A percentile compares a stretch with the other conserved stretches of the same genome.
Evolutionary conservation across 257 asterid genomes (phyloP).

Genomic region (Agastache rugosa): DNA sequence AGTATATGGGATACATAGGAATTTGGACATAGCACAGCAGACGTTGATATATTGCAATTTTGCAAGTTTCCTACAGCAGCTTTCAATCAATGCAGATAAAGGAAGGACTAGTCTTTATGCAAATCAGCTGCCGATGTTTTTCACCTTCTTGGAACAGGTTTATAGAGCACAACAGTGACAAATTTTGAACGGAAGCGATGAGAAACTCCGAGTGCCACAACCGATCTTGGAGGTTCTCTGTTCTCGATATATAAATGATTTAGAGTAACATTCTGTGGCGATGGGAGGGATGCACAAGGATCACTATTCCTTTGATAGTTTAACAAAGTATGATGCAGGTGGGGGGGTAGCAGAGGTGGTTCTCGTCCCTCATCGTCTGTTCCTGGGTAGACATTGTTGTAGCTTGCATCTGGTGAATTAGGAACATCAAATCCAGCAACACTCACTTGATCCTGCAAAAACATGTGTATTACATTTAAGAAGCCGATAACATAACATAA

Average conservation of each 20-base stretch:
- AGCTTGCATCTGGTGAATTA: constrained; percentile 83
- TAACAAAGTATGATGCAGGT: constrained; percentile 71
- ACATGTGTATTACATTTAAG: not conserved
- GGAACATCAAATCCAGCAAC: constrained; percentile 87
- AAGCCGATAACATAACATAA: not conserved
- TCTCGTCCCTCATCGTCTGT: constrained; percentile 80
- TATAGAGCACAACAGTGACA: constrained; percentile 87
- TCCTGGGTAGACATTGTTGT: constrained; percentile 69
- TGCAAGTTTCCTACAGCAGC: constrained; percentile 26
- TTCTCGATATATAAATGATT: constrained; percentile 91
- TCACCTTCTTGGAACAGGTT: constrained; percentile 87
- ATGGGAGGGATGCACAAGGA: constrained; percentile 52
- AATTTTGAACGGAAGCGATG: constrained; percentile 89
- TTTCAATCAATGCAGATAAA: constrained; percentile 29
- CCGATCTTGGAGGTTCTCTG: constrained; percentile 65
- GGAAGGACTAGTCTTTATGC: constrained; percentile 11
- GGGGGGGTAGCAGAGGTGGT: constrained; percentile 76
- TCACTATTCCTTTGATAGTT: constrained; percentile 57
- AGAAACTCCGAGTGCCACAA: constrained; percentile 85
- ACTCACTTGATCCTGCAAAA: constrained; percentile 68
- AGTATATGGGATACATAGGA: constrained; percentile 23
- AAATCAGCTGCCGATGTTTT: constrained; percentile 36
- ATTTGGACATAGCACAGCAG: constrained; percentile 22
- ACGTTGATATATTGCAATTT: constrained; percentile 11
- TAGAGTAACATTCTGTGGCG: constrained; percentile 69